A percentile compares a stretch with the other conserved stretches of the same genome.
These are phyloP conservation scores for Ambrosia artemisiifolia DNA, from an alignment of 129 eudicot genomes.

Conservation along the genomic window DNA sequence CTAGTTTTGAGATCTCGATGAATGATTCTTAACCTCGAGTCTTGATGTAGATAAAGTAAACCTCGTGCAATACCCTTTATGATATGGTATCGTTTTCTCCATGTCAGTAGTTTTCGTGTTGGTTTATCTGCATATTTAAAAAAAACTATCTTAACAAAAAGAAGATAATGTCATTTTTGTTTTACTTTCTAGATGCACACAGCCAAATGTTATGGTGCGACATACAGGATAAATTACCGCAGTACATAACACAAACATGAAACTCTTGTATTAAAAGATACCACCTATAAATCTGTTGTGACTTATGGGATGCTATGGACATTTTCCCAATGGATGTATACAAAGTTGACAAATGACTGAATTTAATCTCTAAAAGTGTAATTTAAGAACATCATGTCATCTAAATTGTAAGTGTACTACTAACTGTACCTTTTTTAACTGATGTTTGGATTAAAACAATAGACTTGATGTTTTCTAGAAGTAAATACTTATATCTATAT, in stretches of 20 bases:
- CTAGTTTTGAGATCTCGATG: slow-evolving; percentile 67
- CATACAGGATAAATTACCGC: too few species aligned
- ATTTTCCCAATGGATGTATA: neutral
- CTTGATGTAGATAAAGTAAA: slow-evolving; percentile 58
- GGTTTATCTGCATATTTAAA: slow-evolving; percentile 35
- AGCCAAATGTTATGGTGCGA: neutral
- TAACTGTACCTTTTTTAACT: too few species aligned
- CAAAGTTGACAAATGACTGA: neutral
- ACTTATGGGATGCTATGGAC: neutral
- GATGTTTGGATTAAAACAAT: too few species aligned
- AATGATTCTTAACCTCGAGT: slow-evolving; percentile 54
- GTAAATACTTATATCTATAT: too few species aligned
- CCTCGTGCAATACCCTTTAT: slow-evolving; percentile 60
- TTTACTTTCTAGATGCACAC: neutral
- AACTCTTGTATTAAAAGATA: neutral
- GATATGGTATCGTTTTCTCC: slow-evolving; percentile 53
- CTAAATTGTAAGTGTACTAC: too few species aligned
- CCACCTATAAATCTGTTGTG: neutral
- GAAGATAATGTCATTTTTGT: neutral
- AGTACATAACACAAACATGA: neutral
- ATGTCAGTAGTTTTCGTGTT: slow-evolving; percentile 35
- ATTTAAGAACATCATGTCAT: neutral
- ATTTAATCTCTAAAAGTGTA: neutral
- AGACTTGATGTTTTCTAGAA: too few species aligned
- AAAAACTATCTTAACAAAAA: neutral